Percentiles rank a stretch among this genome's conserved stretches.
phyloP scores from a whole-genome alignment of 352 stramenopile genomes.

The Pythium myriotylum region DNA sequence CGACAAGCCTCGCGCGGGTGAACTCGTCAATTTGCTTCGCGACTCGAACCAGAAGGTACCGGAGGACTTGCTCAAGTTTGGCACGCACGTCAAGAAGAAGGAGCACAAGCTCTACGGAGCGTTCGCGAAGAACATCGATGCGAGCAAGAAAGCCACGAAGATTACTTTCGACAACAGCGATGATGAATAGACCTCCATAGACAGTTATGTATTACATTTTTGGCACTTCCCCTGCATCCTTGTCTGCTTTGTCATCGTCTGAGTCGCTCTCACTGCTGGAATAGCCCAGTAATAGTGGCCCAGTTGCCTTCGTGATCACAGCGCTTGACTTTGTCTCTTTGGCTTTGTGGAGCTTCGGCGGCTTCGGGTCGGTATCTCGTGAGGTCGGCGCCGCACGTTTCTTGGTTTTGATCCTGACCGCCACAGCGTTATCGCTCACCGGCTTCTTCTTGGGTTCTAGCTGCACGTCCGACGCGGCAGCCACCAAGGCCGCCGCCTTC shows the following conservation, averaged over 20 bases:
- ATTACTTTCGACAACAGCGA: conserved; percentile 94
- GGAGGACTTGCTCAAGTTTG: conserved; percentile 96
- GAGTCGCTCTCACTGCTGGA: conserved; percentile 46
- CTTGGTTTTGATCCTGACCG: conserved; percentile 59
- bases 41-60: conserved; percentile 94
- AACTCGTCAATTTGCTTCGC: conserved; percentile 96
- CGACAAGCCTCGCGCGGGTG: conserved; percentile 96
- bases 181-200: conserved; percentile 33
- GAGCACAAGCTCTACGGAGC: conserved; percentile 99
- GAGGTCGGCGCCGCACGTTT: conserved; percentile 32
- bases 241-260: neutral
- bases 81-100: conserved; percentile 99
- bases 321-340: neutral
- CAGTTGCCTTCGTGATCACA: neutral
- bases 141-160: conserved; percentile 97
- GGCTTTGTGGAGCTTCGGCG: conserved; percentile 9
- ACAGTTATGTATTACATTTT: conserved; percentile 11
- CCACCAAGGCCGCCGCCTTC: conserved; percentile 32
- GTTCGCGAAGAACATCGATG: conserved; percentile 93
- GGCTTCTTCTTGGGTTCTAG: neutral
- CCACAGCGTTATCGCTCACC: conserved; percentile 3
- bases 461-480: conserved; percentile 10
- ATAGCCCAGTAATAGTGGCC: conserved; percentile 49
- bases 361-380: neutral
- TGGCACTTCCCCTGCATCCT: neutral